These are phyloP conservation scores for Boletus reticuloceps DNA, from an alignment of 768 basidiomycete species.

Conservation along the genomic window DNA sequence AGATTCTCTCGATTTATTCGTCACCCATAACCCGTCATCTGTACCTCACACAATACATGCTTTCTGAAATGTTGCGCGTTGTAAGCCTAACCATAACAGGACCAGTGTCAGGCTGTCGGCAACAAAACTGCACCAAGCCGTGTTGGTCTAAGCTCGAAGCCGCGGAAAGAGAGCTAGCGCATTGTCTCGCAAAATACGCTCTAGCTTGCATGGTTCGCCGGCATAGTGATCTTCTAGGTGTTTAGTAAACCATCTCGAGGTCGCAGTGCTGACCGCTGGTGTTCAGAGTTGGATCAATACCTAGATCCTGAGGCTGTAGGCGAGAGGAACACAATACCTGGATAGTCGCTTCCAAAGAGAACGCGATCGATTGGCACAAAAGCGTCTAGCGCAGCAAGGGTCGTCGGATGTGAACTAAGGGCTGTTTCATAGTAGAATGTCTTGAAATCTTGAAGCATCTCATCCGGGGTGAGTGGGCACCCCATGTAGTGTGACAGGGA, in stretches of 20 bases:
- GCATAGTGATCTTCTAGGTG: slow-evolving; percentile 51
- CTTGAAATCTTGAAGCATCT: slow-evolving; percentile 67
- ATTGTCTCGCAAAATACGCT: slow-evolving; percentile 47
- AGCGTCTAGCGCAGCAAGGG: slow-evolving; percentile 46
- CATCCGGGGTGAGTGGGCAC: slow-evolving; percentile 55
- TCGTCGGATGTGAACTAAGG: slow-evolving; percentile 54
- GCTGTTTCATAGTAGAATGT: slow-evolving; percentile 77
- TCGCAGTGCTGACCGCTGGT: slow-evolving; percentile 55
- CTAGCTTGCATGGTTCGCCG: slow-evolving; percentile 37
- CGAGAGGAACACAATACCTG: slow-evolving; percentile 44
- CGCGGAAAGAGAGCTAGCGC: slow-evolving; percentile 51
- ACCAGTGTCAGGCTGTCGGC: neutral
- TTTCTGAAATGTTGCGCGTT: slow-evolving; percentile 9
- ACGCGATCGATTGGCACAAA: slow-evolving; percentile 52
- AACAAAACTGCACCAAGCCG: neutral
- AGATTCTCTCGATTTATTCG: slow-evolving; percentile 24
- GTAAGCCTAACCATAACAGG: neutral
- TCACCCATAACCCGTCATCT: slow-evolving; percentile 23
- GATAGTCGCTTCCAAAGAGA: slow-evolving; percentile 76
- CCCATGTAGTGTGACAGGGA: slow-evolving; percentile 70
- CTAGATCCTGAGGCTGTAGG: neutral
- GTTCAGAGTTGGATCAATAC: neutral
- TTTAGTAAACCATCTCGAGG: slow-evolving; percentile 59
- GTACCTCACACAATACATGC: slow-evolving; percentile 28
- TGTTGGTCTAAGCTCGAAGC: slow-evolving; percentile 8